Evolutionary conservation across 2,329 filamentous ascomycete species (phyloP), one percentile per base, ranked within the genome.

Genomic region (Orbilia quercus): DNA sequence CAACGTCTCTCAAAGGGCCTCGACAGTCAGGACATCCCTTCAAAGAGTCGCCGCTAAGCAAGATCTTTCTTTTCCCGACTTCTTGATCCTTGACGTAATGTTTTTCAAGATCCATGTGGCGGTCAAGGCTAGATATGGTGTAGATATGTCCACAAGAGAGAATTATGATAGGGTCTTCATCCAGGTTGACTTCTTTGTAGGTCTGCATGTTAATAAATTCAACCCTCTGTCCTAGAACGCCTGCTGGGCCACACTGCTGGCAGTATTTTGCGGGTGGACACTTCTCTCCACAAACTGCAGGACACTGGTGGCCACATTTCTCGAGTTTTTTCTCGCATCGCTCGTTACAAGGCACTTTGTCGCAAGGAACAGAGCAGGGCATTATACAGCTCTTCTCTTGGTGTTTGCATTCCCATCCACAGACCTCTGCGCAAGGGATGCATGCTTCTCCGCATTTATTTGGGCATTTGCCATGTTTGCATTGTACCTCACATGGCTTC

Each of bases 301-400:
- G 88, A 81, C 86, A 91, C 77, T 82, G 85, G 78, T 91, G 88
- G 0, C 85, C 85, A 77, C 89, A 91, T 0, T 16, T 12, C 2
- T 91, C 78, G 0, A 72, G n/a, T 16, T 18, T 25, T 16, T 84
- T 81, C 2, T 81, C 77, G 76, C 89, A 92, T 11, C 89, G 82
- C 75, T 82, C 79, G 1, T 84, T 85, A 77, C 89, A 92, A 1
- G 89, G 90, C 0, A 90, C 77, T 80, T 86, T 84, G 75, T 90
- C 82, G 77, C 89, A 92, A 0, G 89, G 89, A 0, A 85, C 89
- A 0, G 87, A 87, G 74, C 89, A 91, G 2, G 80, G 81, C 79
- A 81, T 80, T 12, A 77, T 78, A 71, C 83, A 84, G 48, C 76
- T 71, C 36, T 91, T 0, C 20, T 77, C 80, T 28, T 80, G 77